These are phyloP conservation scores for Gaertneriomyces semiglobifer DNA, from an alignment of 192 early-diverging fungal genomes.

Conservation along the genomic window DNA sequence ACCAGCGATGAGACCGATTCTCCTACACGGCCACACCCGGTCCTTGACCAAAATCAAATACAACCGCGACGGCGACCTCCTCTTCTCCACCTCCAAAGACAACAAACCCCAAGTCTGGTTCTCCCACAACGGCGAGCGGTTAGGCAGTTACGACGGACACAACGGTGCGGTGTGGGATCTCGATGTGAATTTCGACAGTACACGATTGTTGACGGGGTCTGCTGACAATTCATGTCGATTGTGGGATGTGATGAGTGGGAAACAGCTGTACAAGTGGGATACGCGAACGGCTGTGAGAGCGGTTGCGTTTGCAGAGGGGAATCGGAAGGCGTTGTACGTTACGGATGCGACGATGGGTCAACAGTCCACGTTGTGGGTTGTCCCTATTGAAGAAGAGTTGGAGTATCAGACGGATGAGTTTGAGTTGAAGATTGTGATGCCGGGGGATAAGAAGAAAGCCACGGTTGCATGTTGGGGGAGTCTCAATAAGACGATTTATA, in stretches of 20 bases:
- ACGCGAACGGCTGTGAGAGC: slow-evolving; percentile 84
- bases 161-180: slow-evolving; percentile 92
- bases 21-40: slow-evolving; percentile 94
- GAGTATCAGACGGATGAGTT: slow-evolving; percentile 76
- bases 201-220: slow-evolving; percentile 78
- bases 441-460: slow-evolving; percentile 66
- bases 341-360: slow-evolving; percentile 97
- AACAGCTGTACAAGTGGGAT: slow-evolving; percentile 87
- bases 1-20: slow-evolving; percentile 66
- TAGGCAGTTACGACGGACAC: slow-evolving; percentile 85
- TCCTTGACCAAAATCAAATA: slow-evolving; percentile 97
- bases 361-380: slow-evolving; percentile 79
- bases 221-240: slow-evolving; percentile 89
- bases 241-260: slow-evolving; percentile 91
- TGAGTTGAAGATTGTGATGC: slow-evolving; percentile 66
- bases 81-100: slow-evolving; percentile 96
- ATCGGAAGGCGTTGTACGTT: slow-evolving; percentile 80
- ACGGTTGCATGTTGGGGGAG: slow-evolving; percentile 90
- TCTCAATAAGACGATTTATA: slow-evolving; percentile 90
- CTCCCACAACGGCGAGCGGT: slow-evolving; percentile 94
- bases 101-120: slow-evolving; percentile 92
- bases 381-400: slow-evolving; percentile 64
- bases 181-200: slow-evolving; percentile 74
- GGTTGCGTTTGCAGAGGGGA: slow-evolving; percentile 88
- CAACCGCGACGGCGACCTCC: slow-evolving; percentile 95